Evolutionary conservation across 2,329 filamentous ascomycete genomes (phyloP).

Genomic region (Xylariaceae sp.): DNA sequence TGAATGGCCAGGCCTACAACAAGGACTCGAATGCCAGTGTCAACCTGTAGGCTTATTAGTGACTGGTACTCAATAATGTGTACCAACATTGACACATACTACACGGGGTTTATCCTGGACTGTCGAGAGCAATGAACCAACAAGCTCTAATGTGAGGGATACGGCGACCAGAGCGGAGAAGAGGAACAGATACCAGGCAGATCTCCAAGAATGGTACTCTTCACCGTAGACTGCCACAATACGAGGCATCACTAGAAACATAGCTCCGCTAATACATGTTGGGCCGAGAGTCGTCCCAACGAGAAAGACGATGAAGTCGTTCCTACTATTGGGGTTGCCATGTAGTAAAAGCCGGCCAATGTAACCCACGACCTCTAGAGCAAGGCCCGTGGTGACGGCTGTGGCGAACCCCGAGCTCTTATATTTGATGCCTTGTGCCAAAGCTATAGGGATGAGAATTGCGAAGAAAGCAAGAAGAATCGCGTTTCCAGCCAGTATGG

Average conservation of each 20-base stretch:
- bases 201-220: conserved; percentile 45
- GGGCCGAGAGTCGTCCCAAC: conserved; percentile 55
- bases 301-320: conserved; percentile 51
- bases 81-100: conserved; percentile 40
- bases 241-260: conserved; percentile 54
- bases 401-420: conserved; percentile 49
- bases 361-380: conserved; percentile 54
- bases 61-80: background rate
- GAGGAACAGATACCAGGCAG: conserved; percentile 40
- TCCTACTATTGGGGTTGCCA: conserved; percentile 40
- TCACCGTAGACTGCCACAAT: conserved; percentile 55
- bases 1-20: conserved; percentile 54
- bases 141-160: conserved; percentile 44
- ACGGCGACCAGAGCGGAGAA: conserved; percentile 31
- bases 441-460: conserved; percentile 45
- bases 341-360: conserved; percentile 52
- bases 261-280: conserved; percentile 50
- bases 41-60: conserved; percentile 30
- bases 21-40: conserved; percentile 46
- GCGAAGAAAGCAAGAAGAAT: conserved; percentile 49
- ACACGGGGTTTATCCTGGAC: conserved; percentile 41
- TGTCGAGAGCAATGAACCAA: conserved; percentile 49
- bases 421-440: conserved; percentile 48
- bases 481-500: conserved; percentile 48
- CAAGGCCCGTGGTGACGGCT: conserved; percentile 48